Conservation (phyloP, 306 rosid genomes). For the Luffa aegyptiaca region DNA sequence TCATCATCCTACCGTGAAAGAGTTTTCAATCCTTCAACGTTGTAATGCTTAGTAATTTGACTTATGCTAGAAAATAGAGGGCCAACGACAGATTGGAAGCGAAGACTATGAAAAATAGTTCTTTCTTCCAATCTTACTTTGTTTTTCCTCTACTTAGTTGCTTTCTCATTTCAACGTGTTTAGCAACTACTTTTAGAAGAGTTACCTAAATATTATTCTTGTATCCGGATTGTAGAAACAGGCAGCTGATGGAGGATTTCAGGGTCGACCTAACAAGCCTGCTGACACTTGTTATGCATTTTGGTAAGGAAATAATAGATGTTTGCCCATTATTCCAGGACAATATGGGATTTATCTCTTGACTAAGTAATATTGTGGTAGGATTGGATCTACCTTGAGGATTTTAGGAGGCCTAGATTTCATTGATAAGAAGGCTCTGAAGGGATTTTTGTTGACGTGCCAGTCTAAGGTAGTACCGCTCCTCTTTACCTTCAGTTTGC, state of each 20-base stretch:
- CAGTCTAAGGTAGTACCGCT: slow-evolving; percentile 53
- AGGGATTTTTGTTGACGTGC: slow-evolving; percentile 55
- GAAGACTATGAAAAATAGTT: not conserved
- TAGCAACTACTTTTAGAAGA: not conserved
- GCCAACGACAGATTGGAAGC: not conserved
- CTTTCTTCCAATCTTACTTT: not conserved
- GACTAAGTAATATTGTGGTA: slow-evolving; percentile 25
- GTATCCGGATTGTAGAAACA: slow-evolving; percentile 48
- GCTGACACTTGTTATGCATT: slow-evolving; percentile 90
- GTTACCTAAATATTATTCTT: slow-evolving; percentile 6
- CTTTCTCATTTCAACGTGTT: not conserved
- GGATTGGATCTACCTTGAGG: slow-evolving; percentile 75
- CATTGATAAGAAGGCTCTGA: slow-evolving; percentile 50
- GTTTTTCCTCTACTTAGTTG: not conserved
- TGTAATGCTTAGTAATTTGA: not conserved
- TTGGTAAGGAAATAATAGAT: slow-evolving; percentile 40
- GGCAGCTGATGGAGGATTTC: slow-evolving; percentile 80
- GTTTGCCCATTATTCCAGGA: slow-evolving; percentile 2
- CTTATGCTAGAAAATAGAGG: not conserved
- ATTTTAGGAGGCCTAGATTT: slow-evolving; percentile 60
- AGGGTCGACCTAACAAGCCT: slow-evolving; percentile 85
- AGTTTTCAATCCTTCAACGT: not conserved
- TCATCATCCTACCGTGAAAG: not conserved
- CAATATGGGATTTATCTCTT: slow-evolving; percentile 11
- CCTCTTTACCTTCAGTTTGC: not conserved